These are phyloP conservation scores for Cymbomonas tetramitiformis DNA, from an alignment of 139 green algal genomes.

Conservation along the genomic window DNA sequence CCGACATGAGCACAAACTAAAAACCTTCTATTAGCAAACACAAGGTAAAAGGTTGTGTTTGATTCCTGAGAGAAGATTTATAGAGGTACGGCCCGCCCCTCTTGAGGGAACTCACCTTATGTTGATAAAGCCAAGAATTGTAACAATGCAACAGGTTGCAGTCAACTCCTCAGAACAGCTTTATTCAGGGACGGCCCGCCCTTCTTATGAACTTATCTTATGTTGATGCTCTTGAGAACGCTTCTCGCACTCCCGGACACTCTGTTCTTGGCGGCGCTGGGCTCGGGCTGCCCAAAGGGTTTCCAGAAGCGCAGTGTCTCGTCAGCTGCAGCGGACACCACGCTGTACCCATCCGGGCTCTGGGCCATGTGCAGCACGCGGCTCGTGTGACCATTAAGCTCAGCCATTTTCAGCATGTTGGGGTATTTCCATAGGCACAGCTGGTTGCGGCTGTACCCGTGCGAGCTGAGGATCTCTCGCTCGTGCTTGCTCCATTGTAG, in stretches of 20 bases:
- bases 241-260: slow-evolving; percentile 9
- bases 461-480: slow-evolving; percentile 54
- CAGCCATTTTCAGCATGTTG: slow-evolving; percentile 61
- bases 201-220: slow-evolving; percentile 44
- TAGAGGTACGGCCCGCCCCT: too few species aligned
- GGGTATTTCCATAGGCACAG: slow-evolving; percentile 81
- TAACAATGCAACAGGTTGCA: too few species aligned
- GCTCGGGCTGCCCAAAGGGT: slow-evolving; percentile 38
- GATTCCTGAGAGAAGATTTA: too few species aligned
- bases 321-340: slow-evolving; percentile 53
- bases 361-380: slow-evolving; percentile 67
- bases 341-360: slow-evolving; percentile 54
- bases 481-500: slow-evolving; percentile 67
- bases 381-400: slow-evolving; percentile 62
- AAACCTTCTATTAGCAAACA: too few species aligned
- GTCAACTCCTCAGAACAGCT: too few species aligned
- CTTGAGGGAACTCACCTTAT: too few species aligned
- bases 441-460: slow-evolving; percentile 70
- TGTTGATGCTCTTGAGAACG: slow-evolving; percentile 46
- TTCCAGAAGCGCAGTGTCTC: slow-evolving; percentile 63
- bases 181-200: too few species aligned
- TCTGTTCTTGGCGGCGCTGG: slow-evolving; percentile 6
- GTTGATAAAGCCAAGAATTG: too few species aligned
- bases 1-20: too few species aligned
- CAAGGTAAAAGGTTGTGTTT: too few species aligned